phyloP scores from a whole-genome alignment of 2,329 filamentous ascomycete genomes.

The Aotearoamyces nothofagi region DNA sequence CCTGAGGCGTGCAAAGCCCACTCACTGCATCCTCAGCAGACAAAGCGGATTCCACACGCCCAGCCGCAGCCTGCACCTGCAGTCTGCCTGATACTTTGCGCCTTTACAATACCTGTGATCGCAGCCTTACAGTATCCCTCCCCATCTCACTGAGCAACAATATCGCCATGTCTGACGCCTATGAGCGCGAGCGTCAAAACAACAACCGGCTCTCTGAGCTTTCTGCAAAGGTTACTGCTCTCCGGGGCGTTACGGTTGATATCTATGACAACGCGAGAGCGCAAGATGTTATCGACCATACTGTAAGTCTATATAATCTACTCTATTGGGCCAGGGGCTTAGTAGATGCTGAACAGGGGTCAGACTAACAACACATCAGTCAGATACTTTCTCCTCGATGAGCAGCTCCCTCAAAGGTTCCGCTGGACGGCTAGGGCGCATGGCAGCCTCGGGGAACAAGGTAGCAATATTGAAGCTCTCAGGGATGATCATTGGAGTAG shows the following conservation, averaged over 20 bases:
- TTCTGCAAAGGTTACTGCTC: constrained; percentile 74
- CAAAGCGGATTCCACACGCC: too few relatives aligned
- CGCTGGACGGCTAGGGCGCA: constrained; percentile 66
- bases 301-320: constrained; percentile 37
- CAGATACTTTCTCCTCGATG: constrained; percentile 85
- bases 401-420: constrained; percentile 70
- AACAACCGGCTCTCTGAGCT: constrained; percentile 88
- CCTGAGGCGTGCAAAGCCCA: too few relatives aligned
- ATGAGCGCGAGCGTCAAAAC: constrained; percentile 79
- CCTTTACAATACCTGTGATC: too few relatives aligned
- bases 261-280: constrained; percentile 93
- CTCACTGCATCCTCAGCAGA: too few relatives aligned
- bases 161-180: constrained; percentile 57
- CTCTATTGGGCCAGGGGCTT: not conserved
- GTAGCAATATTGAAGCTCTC: constrained; percentile 82
- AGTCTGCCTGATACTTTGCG: too few relatives aligned
- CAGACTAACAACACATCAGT: constrained; percentile 30
- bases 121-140: too few relatives aligned
- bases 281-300: constrained; percentile 77
- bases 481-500: constrained; percentile 59
- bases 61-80: too few relatives aligned
- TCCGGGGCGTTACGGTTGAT: constrained; percentile 88
- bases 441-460: constrained; percentile 84
- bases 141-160: not conserved
- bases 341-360: not conserved